A percentile compares a stretch with the other conserved stretches of the same genome.
phyloP scores from a whole-genome alignment of 768 basidiomycete genomes.

The Leccinum variicolor region DNA sequence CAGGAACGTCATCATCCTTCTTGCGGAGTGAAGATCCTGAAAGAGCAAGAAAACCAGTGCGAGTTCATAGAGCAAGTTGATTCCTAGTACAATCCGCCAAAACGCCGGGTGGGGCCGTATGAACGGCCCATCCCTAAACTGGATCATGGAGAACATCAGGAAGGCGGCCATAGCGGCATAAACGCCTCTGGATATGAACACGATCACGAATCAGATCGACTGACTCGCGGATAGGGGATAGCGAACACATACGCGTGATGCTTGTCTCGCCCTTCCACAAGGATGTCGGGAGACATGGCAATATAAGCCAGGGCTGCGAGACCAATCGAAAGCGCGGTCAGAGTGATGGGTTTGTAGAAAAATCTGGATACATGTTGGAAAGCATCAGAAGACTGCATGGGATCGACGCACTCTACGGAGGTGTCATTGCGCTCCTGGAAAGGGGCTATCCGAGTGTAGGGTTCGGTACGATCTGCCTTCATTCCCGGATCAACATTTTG shows the following conservation, averaged over 20 bases:
- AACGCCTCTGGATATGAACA: slow-evolving; percentile 50
- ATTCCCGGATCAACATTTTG: slow-evolving; percentile 12
- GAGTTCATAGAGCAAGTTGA: slow-evolving; percentile 82
- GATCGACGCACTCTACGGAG: slow-evolving; percentile 63
- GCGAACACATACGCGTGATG: slow-evolving; percentile 60
- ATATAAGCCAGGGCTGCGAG: slow-evolving; percentile 73
- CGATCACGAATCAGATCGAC: slow-evolving; percentile 9
- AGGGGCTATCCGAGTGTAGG: slow-evolving; percentile 79
- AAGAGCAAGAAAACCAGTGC: slow-evolving; percentile 82
- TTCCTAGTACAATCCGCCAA: slow-evolving; percentile 75
- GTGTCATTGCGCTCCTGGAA: slow-evolving; percentile 85
- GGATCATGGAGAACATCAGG: slow-evolving; percentile 79
- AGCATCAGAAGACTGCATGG: neutral
- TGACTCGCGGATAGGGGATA: neutral
- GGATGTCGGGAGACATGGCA: slow-evolving; percentile 79
- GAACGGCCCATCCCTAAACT: slow-evolving; percentile 88
- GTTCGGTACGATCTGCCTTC: slow-evolving; percentile 79
- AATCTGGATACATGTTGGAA: slow-evolving; percentile 48
- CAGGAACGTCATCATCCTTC: slow-evolving; percentile 74
- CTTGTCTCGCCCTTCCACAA: slow-evolving; percentile 82
- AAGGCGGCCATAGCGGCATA: slow-evolving; percentile 76
- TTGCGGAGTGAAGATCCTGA: slow-evolving; percentile 76
- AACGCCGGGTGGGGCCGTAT: slow-evolving; percentile 86
- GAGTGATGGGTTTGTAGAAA: slow-evolving; percentile 81
- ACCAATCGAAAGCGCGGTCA: slow-evolving; percentile 67